Base-by-base conservation (phyloP, 108 stramenopile genomes). In the Skeletonema tropicum region DNA sequence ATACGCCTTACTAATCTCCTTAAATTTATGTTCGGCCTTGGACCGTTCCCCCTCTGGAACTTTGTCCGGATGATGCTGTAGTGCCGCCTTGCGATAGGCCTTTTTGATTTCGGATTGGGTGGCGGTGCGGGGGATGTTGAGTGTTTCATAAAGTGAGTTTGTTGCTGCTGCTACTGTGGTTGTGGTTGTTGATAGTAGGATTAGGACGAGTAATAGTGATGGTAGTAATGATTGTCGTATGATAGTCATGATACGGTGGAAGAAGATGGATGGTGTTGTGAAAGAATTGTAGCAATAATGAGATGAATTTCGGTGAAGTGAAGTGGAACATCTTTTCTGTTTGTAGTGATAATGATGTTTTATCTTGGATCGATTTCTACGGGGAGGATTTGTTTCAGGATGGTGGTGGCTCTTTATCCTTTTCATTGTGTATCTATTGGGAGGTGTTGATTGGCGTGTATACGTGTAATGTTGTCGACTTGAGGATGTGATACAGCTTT, bases 61-160 rank as follows among this genome's bases (percentile, higher is more conserved):
- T 74, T 98, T 98, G 72, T 98, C 98, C 21, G 98, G 98, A 76
- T 98, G 98, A 66, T 94, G 88, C 78, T 90, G 71, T 42, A 96
- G 73, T 9, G 94, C 91, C 30, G 89, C 58, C 69, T 91, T 91
- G 9, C 91, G 84, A 67, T 90, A 95, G 30, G 94, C 94, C 75
- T 89, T 92, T 82, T 88, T 94, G 21, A 95, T 90, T 30, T 91
- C 87, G 23, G 88, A 64, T n/a, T 77, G 80, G 3, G 89, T 74
- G 11, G 88, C 91, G 1, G 23, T 64, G 42, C 64, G 38, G 12
- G 76, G 65, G 15, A 94, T 61, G 6, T 84, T 86, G 38, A 94
- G 72, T 5, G 83, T 76, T 23, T 90, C 60, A 69, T 91, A 94
- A 17, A 90, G 88, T 68, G 88, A 86, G 13, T 60, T 30, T 10